Evolutionary conservation across 169 alveolate species (phyloP), one percentile per base, ranked within the genome.

Genomic region (Hepatocystis sp.): DNA sequence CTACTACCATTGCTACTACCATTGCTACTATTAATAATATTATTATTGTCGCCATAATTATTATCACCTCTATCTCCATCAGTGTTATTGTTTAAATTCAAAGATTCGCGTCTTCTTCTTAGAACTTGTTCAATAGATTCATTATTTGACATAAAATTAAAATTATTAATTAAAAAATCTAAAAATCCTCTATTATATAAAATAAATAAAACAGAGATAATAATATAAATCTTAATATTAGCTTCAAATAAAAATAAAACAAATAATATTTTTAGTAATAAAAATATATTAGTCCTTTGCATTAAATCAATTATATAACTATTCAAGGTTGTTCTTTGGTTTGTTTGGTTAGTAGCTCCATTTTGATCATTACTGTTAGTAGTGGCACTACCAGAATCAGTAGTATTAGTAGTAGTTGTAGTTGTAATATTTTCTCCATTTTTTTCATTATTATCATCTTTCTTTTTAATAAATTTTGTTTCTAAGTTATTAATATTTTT

Each of bases 241-340:
- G 71, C 86, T 55, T 71, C 86, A 71, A 71, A 71, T 21, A 71
- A 71, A 42, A 71, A 71, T 11, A 71, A 42, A 71, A 71, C 71
- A 58, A 71, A 71, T 56, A 71, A 71, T 27, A 71, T 71, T 71
- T 71, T 71, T 13, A 71, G 23, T 46, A 71, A 19, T 28, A 71
- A 23, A 61, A 71, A 71, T 60, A 58, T 17, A 28, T 71, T 71
- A 4, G 46, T 56, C 25, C 86, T 71, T 44, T 71, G 78, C 44
- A 56, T 60, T 47, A 71, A 13, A 23, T 60, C 71, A 63, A 71
- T 42, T 27, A 71, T 44, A 39, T 71, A 71, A 36, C 58, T 71
- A 60, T 71, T 71, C 21, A 71, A 71, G 1, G 21, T 23, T 47
- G 64, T 56, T 23, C 86, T 56, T 28, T 25, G 76, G 2, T 46